Base-by-base conservation (phyloP, 768 basidiomycete species). In the Mycena rosella region DNA sequence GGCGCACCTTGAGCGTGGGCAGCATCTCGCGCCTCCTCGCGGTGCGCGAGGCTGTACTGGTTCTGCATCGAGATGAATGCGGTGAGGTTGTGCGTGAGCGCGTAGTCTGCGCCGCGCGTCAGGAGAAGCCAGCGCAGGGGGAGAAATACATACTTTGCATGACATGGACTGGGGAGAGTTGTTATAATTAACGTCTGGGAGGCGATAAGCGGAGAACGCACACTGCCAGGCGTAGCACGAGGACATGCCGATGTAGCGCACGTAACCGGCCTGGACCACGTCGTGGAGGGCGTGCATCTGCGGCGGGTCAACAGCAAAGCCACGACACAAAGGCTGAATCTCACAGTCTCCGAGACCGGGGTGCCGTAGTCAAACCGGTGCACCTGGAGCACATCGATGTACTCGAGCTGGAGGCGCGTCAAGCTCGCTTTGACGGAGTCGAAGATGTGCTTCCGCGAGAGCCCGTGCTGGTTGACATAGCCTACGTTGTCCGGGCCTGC, bases 21-120 rank as follows among this genome's bases (percentile, higher is more conserved):
- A 89, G 86, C 86, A 88, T 87, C 72, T 88, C 86, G 5, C 87
- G 79, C 72, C 69, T 91, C 89, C 73, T 91, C 90, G n/a, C 89
- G 81, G 71, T 91, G 90, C 20, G 88, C 68, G 6, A 88, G 76
- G 66, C 78, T 87, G 74, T 91, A 85, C 64, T 88, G 86, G 71
- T 91, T 90, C 76, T 91, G 89, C 89, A 90, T 89, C 1, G 87
- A 87, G 71, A 90, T 87, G 77, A 91, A 90, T 0, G 86, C 86
- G 0, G 86, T 87, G 3, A 87, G 77, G 24, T 84, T 83, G 74
- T 91, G 86, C 36, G 81, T 75, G 60, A 89, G 84, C 0, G 89
- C 89, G 70, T 89, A 89, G 73, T 87, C 88, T 89, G 64, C 20
- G 22, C 32, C 17, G 9, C 2, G n/a, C 20, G 17, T 57, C 54